phyloP scores from a whole-genome alignment of 768 basidiomycete species.

The Paxillus rubicundulus region DNA sequence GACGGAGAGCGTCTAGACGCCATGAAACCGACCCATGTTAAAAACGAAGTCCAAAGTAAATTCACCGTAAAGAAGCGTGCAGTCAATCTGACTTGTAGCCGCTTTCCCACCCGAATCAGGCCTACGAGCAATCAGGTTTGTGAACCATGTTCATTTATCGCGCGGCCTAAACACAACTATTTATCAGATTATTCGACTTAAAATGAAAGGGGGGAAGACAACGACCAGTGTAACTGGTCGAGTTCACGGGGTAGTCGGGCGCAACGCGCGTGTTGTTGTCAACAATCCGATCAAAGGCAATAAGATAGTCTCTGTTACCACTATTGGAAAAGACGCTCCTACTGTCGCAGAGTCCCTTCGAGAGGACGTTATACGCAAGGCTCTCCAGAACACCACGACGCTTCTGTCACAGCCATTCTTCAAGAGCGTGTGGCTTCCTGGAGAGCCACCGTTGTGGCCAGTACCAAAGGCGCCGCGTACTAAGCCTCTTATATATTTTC shows the following conservation, averaged over 20 bases:
- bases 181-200: slow-evolving; percentile 19
- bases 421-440: slow-evolving; percentile 27
- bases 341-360: slow-evolving; percentile 51
- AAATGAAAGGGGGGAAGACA: slow-evolving; percentile 5
- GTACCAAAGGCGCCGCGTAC: background rate
- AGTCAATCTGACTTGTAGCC: slow-evolving; percentile 36
- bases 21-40: slow-evolving; percentile 43
- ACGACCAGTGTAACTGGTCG: slow-evolving; percentile 16
- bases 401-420: slow-evolving; percentile 27
- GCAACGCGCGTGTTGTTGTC: slow-evolving; percentile 33
- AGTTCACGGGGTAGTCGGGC: slow-evolving; percentile 34
- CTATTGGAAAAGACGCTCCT: slow-evolving; percentile 51
- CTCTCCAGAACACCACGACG: slow-evolving; percentile 14
- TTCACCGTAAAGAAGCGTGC: slow-evolving; percentile 28
- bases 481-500: background rate
- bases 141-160: background rate
- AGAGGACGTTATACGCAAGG: slow-evolving; percentile 18
- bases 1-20: slow-evolving; percentile 47
- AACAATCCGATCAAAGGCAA: slow-evolving; percentile 15
- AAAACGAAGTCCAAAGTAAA: slow-evolving; percentile 39
- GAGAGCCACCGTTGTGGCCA: slow-evolving; percentile 17
- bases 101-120: slow-evolving; percentile 46
- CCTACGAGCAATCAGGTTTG: slow-evolving; percentile 38
- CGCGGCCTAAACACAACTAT: background rate
- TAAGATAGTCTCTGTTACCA: slow-evolving; percentile 37